A percentile compares a stretch with the other conserved stretches of the same genome.
Evolutionary conservation across 2,329 filamentous ascomycete genomes (phyloP).

Genomic region (Fusarium tanahbumbuense): DNA sequence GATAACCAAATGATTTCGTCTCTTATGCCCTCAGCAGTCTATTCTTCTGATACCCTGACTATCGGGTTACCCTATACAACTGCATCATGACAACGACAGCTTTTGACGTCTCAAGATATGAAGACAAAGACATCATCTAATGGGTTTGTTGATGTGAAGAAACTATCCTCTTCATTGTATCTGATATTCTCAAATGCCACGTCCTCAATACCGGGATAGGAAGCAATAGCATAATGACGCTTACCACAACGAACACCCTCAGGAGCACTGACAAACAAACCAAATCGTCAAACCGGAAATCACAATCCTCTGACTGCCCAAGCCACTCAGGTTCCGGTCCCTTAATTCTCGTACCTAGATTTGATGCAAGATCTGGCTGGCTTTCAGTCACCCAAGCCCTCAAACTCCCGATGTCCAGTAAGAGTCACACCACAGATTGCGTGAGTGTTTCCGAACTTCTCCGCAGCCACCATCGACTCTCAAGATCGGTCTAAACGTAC

Average conservation of each 20-base stretch:
- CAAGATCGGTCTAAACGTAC: background rate
- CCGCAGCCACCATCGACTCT: conserved; percentile 10
- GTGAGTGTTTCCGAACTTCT: conserved; percentile 31
- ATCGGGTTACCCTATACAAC: conserved; percentile 31
- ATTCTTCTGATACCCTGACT: background rate
- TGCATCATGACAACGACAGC: background rate
- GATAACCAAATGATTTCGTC: background rate
- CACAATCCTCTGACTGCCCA: background rate
- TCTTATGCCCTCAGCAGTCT: background rate
- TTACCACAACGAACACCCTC: background rate
- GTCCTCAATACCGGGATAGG: background rate
- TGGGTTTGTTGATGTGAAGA: background rate
- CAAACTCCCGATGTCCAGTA: conserved; percentile 25
- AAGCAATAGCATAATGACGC: background rate
- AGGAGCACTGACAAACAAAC: background rate
- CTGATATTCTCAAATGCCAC: too few species aligned
- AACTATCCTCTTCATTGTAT: rapidly evolving
- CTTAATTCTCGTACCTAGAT: background rate
- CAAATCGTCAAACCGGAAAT: background rate
- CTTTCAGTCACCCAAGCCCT: conserved; percentile 12
- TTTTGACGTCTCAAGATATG: background rate
- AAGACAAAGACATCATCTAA: background rate
- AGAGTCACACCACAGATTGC: conserved; percentile 38
- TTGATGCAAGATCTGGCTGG: background rate
- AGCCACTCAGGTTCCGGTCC: background rate